These are phyloP conservation scores for Terfezia claveryi DNA, from an alignment of 495 filamentous ascomycete species.

Conservation along the genomic window DNA sequence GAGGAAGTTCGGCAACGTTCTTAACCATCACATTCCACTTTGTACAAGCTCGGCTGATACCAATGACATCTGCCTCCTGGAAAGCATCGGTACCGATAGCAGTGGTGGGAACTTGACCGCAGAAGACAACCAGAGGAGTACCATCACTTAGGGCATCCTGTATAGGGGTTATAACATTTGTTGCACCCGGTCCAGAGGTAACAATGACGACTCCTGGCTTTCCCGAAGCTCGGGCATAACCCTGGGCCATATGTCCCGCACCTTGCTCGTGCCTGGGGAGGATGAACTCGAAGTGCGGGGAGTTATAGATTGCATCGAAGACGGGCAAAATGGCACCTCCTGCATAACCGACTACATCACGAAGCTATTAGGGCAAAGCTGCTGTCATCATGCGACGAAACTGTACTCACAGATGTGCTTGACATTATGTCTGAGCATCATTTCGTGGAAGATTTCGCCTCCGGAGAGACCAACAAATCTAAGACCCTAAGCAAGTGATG, in stretches of 20 bases:
- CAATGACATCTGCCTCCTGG: constrained; percentile 58
- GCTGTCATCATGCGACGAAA: neutral
- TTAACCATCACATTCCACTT: constrained; percentile 80
- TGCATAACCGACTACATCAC: constrained; percentile 38
- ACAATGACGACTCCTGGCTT: constrained; percentile 59
- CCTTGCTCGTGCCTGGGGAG: constrained; percentile 62
- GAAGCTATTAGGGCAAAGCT: no score
- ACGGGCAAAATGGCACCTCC: constrained; percentile 68
- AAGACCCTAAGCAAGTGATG: constrained; percentile 15
- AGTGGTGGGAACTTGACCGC: constrained; percentile 49
- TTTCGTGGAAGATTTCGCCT: constrained; percentile 96
- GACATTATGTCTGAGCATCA: constrained; percentile 85
- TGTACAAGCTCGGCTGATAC: constrained; percentile 56
- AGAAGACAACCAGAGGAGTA: constrained; percentile 58
- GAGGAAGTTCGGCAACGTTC: constrained; percentile 53
- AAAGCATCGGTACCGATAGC: constrained; percentile 63
- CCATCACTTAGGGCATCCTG: constrained; percentile 60
- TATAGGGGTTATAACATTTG: constrained; percentile 59
- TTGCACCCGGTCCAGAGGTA: constrained; percentile 58
- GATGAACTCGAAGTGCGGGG: constrained; percentile 57
- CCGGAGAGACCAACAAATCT: constrained; percentile 89
- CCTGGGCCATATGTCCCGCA: constrained; percentile 63
- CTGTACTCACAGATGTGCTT: constrained; percentile 65
- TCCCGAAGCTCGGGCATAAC: constrained; percentile 52
- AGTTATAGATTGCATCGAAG: constrained; percentile 66